phyloP scores from a whole-genome alignment of 164 flowering plant species.

The Vitis riparia region DNA sequence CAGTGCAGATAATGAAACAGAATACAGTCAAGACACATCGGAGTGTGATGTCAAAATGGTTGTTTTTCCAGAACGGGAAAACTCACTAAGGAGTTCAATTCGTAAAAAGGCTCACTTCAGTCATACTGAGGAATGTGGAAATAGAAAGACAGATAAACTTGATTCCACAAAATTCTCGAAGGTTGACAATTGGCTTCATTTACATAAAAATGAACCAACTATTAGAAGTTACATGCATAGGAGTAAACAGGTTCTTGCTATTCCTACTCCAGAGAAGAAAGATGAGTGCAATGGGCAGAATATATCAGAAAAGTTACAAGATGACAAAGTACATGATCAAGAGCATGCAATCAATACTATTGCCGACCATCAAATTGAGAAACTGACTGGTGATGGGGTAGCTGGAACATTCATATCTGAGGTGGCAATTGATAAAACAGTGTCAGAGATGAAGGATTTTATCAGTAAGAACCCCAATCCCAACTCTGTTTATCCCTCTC shows the following conservation, averaged over 20 bases:
- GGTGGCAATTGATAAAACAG: constrained; percentile 9
- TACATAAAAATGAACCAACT: constrained; percentile 25
- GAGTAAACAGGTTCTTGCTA: constrained; percentile 25
- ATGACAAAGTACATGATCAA: neutral
- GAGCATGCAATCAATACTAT: constrained; percentile 5
- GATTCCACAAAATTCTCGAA: constrained; percentile 13
- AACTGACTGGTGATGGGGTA: constrained; percentile 6
- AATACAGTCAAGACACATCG: constrained; percentile 37
- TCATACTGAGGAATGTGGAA: constrained; percentile 8
- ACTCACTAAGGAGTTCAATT: constrained; percentile 12
- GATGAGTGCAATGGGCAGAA: constrained; percentile 3
- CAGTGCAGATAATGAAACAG: constrained; percentile 37
- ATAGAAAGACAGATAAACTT: constrained; percentile 6
- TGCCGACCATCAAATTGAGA: constrained; percentile 10
- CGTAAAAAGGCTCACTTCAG: constrained; percentile 7
- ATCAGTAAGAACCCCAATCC: constrained; percentile 13
- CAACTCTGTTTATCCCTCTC: constrained; percentile 9
- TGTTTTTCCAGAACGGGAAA: constrained; percentile 24
- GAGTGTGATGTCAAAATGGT: constrained; percentile 41
- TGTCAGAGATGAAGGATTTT: constrained; percentile 15
- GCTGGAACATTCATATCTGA: constrained; percentile 10
- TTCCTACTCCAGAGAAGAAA: constrained; percentile 30
- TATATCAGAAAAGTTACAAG: neutral
- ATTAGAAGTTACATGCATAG: constrained; percentile 11
- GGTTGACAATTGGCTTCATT: constrained; percentile 37